A percentile compares a stretch with the other conserved stretches of the same genome.
Conservation (phyloP, 768 basidiomycete species). For the Suillus variegatus region DNA sequence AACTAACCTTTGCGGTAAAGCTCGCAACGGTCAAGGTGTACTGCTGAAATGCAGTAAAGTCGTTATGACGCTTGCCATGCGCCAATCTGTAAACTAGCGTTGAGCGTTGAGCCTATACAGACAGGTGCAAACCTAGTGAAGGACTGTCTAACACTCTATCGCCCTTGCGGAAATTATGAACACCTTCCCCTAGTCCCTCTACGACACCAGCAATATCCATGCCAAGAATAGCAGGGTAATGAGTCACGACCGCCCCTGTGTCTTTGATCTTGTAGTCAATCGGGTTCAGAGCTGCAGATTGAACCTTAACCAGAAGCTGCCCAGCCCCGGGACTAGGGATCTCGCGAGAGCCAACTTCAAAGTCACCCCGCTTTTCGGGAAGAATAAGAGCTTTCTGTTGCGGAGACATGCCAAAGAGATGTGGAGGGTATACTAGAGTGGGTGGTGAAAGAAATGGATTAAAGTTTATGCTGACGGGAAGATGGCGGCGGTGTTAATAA, state of each 20-base stretch:
- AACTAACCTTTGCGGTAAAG: slow-evolving; percentile 39
- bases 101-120: slow-evolving; percentile 23
- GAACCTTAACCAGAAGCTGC: slow-evolving; percentile 44
- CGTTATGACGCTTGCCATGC: slow-evolving; percentile 29
- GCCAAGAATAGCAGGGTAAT: slow-evolving; percentile 39
- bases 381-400: slow-evolving; percentile 33
- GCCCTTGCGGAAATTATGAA: slow-evolving; percentile 36
- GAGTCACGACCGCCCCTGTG: slow-evolving; percentile 30
- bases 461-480: no score
- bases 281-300: slow-evolving; percentile 47
- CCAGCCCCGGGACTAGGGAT: slow-evolving; percentile 37
- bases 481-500: no score
- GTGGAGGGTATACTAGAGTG: background rate
- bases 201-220: slow-evolving; percentile 41
- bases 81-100: slow-evolving; percentile 27
- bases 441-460: background rate
- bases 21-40: slow-evolving; percentile 35
- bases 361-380: slow-evolving; percentile 27
- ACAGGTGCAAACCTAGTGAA: background rate
- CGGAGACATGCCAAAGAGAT: slow-evolving; percentile 22
- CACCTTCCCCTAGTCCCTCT: slow-evolving; percentile 40
- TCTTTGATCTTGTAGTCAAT: slow-evolving; percentile 43
- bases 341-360: slow-evolving; percentile 28
- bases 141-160: slow-evolving; percentile 38
- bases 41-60: slow-evolving; percentile 41